Evolutionary conservation across 129 eudicot genomes (phyloP).

Genomic region (carrot (Daucus carota)): DH1_v3.0 NC_030383.2:7679501-7680000

Average conservation of each 20-base stretch:
- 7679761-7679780: slow-evolving; percentile 4
- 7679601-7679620: not conserved
- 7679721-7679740: not conserved
- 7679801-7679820: slow-evolving; percentile 8
- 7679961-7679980: not conserved
- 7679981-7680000: not conserved
- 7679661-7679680: not conserved
- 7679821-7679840: slow-evolving; percentile 4
- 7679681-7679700: slow-evolving; percentile 13
- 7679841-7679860: not conserved
- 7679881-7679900: slow-evolving; percentile 4
- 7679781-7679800: slow-evolving; percentile 7
- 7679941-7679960: not conserved
- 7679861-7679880: slow-evolving; percentile 6
- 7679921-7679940: slow-evolving; percentile 1
- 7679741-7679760: slow-evolving; percentile 17
- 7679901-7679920: slow-evolving; percentile 2
- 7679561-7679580: not conserved
- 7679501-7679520: not conserved
- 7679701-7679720: slow-evolving; percentile 5
- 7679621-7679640: not conserved
- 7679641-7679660: not conserved
- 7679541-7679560: not conserved
- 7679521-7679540: not conserved
- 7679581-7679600: not conserved